These are phyloP conservation scores for Croton laevigatus DNA, from an alignment of 441 rosid species.

Conservation along the genomic window DNA sequence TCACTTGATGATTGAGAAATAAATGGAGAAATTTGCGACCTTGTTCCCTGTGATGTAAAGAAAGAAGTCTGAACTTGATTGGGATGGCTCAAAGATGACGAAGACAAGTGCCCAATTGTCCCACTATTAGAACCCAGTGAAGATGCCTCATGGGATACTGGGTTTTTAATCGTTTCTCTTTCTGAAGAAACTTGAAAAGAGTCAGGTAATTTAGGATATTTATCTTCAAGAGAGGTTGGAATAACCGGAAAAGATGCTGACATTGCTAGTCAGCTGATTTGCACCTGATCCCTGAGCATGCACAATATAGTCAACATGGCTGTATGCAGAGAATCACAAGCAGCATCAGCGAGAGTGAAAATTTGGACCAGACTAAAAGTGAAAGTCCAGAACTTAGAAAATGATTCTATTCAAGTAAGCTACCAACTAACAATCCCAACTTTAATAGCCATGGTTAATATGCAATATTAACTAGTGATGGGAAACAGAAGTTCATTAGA, in stretches of 20 bases:
- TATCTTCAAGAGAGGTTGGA: slow-evolving; percentile 33
- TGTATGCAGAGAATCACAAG: slow-evolving; percentile 22
- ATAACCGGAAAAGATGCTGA: slow-evolving; percentile 48
- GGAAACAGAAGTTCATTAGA: background rate
- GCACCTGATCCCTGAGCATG: slow-evolving; percentile 20
- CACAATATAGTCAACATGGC: slow-evolving; percentile 16
- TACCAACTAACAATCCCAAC: background rate
- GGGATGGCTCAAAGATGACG: slow-evolving; percentile 36
- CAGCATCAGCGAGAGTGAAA: slow-evolving; percentile 1
- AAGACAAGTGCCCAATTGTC: slow-evolving; percentile 35
- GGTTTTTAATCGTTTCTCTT: slow-evolving; percentile 43
- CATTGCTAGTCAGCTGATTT: slow-evolving; percentile 29
- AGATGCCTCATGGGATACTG: slow-evolving; percentile 36
- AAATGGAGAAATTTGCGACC: slow-evolving; percentile 38
- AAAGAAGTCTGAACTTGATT: slow-evolving; percentile 36
- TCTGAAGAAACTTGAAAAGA: slow-evolving; percentile 47
- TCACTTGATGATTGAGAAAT: slow-evolving; percentile 40
- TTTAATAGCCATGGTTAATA: background rate
- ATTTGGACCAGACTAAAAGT: background rate
- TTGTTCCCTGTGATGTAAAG: slow-evolving; percentile 36
- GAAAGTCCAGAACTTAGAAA: slow-evolving; percentile 6
- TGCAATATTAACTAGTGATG: background rate
- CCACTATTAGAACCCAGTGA: slow-evolving; percentile 35
- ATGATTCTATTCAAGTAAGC: slow-evolving; percentile 2
- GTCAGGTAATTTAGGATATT: slow-evolving; percentile 36